Percentiles rank a stretch among this genome's conserved stretches.
phyloP scores from a whole-genome alignment of 2,329 filamentous ascomycete species.

The Arthroderma sp. region DNA sequence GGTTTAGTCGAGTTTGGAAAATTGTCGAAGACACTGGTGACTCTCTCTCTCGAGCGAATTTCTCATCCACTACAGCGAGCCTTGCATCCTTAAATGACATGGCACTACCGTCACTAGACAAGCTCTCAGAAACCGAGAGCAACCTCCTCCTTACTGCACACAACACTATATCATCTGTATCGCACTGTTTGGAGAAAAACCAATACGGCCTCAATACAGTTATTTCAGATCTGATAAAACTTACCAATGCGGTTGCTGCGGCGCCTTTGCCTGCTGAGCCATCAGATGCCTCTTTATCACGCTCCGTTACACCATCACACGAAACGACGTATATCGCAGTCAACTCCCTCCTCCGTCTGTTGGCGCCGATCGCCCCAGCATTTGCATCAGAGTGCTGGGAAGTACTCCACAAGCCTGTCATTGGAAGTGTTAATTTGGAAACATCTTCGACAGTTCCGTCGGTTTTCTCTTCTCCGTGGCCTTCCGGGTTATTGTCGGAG shows the following conservation, averaged over 20 bases:
- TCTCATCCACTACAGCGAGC: conserved; percentile 16
- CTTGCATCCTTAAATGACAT: conserved; percentile 19
- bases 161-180: conserved; percentile 54
- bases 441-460: conserved; percentile 15
- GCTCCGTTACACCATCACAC: conserved; percentile 22
- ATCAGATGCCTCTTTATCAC: not conserved
- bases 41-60: conserved; percentile 17
- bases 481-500: conserved; percentile 32
- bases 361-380: conserved; percentile 69
- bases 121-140: conserved; percentile 27
- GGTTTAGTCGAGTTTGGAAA: conserved; percentile 58
- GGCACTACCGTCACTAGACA: conserved; percentile 21
- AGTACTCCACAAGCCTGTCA: conserved; percentile 35
- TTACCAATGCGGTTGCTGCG: conserved; percentile 57
- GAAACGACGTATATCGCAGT: conserved; percentile 34
- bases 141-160: conserved; percentile 56
- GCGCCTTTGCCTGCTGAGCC: conserved; percentile 23
- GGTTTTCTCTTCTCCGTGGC: conserved; percentile 46
- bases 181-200: conserved; percentile 53
- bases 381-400: conserved; percentile 74
- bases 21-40: conserved; percentile 36
- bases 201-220: conserved; percentile 72
- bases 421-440: conserved; percentile 6
- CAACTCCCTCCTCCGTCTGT: conserved; percentile 53
- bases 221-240: conserved; percentile 67